Base-by-base conservation (phyloP, 805 yeast species). In the Geotrichum ghanense region DNA sequence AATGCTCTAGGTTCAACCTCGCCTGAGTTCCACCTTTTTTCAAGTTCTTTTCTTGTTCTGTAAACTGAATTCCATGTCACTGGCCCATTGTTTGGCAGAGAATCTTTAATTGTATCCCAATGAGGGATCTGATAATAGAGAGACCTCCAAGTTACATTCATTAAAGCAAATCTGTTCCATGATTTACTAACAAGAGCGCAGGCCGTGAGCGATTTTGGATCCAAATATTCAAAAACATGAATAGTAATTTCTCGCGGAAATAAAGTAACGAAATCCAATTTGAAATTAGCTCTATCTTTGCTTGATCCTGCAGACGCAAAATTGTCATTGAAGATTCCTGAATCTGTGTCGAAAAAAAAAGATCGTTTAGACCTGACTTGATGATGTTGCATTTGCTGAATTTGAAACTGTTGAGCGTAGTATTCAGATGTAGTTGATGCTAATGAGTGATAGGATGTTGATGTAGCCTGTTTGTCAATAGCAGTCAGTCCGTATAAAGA, bases 1-100 rank as follows among this genome's bases (percentile, higher is more conserved):
- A 64, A 49, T 6, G 52, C 48, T 20, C 35, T 48, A 3, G 58
- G 48, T 16, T 42, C 37, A 6, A 52, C 55, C 14, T 46, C 41
- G 3, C 61, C 61, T 5, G 42, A 23, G 27, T 42, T 47, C 66
- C 66, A 62, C n/a, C 56, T 50, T 25, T 45, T 45, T 21, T 52
- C 65, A 22, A 62, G 51, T 22, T 42, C 25, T 10, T 43, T 43
- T 12, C 64, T 50, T 3, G 60, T 50, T 24, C 43, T 39, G 45
- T 52, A 60, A 23, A 63, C 42, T 6, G 34, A 17, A 42, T 50
- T 48, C 64, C 63, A 62, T 39, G 45, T 39, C 10, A 53, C 17
- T 5, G 37, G 37, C 17, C 19, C 17, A 21, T 37, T 44, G 6
- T 22, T 46, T 6, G 59, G 57, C 12, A 39, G 7, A 6, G 51